Conservation (phyloP, 2,329 filamentous ascomycete species). For the Westerdykella sp. region DNA sequence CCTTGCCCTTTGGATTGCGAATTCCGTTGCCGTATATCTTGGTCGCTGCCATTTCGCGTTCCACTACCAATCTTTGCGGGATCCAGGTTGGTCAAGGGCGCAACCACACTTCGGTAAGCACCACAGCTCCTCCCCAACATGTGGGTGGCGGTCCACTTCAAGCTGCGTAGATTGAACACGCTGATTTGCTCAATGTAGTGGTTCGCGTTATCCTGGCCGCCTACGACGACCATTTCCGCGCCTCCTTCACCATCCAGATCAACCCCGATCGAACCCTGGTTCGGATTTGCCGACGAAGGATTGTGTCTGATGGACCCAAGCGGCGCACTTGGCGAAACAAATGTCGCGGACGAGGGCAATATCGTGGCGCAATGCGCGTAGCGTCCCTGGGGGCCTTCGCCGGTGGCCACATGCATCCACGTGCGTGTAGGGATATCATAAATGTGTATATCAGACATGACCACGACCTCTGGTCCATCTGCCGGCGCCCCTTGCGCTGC, state of each 20-base stretch:
- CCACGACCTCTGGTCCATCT: constrained; percentile 76
- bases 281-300: constrained; percentile 71
- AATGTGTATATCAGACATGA: constrained; percentile 97
- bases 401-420: constrained; percentile 78
- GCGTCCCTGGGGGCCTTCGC: constrained; percentile 81
- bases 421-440: constrained; percentile 76
- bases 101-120: constrained; percentile 91
- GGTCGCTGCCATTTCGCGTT: constrained; percentile 31
- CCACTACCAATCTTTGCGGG: constrained; percentile 61
- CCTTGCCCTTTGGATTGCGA: constrained; percentile 36
- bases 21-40: constrained; percentile 28
- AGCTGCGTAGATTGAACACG: constrained; percentile 89
- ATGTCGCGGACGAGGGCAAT: constrained; percentile 77
- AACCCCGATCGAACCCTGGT: constrained; percentile 81
- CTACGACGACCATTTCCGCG: constrained; percentile 94
- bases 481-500: constrained; percentile 35
- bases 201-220: constrained; percentile 94
- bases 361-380: constrained; percentile 97
- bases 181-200: constrained; percentile 99
- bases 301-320: constrained; percentile 87
- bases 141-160: constrained; percentile 92
- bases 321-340: constrained; percentile 77
- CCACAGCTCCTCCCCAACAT: constrained; percentile 86
- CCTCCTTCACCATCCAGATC: constrained; percentile 86
- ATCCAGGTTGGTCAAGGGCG: constrained; percentile 65